These are phyloP conservation scores for Chlamydomonas asymmetrica DNA, from an alignment of 139 green algal genomes.

Conservation along the genomic window DNA sequence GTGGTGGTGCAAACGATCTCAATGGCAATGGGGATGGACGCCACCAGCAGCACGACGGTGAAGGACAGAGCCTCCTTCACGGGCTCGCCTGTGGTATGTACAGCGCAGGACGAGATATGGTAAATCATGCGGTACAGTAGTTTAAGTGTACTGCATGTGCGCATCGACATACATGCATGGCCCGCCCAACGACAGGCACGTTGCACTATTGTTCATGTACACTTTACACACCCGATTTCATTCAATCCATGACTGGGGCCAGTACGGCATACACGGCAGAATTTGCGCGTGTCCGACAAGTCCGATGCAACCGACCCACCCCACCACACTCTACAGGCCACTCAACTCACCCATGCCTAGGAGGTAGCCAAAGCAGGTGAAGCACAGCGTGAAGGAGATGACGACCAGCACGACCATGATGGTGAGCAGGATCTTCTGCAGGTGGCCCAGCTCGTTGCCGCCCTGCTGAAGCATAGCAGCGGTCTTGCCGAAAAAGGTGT, in stretches of 20 bases:
- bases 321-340: too few species aligned
- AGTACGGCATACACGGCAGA: too few species aligned
- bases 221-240: too few species aligned
- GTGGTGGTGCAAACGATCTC: slow-evolving; percentile 84
- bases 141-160: too few species aligned
- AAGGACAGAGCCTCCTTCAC: slow-evolving; percentile 71
- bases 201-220: too few species aligned
- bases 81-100: slow-evolving; percentile 26
- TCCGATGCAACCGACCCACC: too few species aligned
- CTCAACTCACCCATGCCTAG: slow-evolving; percentile 50
- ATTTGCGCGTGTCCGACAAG: too few species aligned
- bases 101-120: too few species aligned
- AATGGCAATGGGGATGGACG: slow-evolving; percentile 76
- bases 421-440: slow-evolving; percentile 75
- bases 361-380: slow-evolving; percentile 67
- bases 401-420: slow-evolving; percentile 78
- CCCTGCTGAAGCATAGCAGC: slow-evolving; percentile 68
- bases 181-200: too few species aligned
- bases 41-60: slow-evolving; percentile 80
- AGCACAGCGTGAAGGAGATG: slow-evolving; percentile 68
- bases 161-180: too few species aligned
- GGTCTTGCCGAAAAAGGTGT: slow-evolving; percentile 90
- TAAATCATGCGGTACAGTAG: too few species aligned
- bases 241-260: too few species aligned
- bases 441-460: slow-evolving; percentile 57